Evolutionary conservation across 2,329 filamentous ascomycete species (phyloP).

Genomic region (Didymella pinodella): DNA sequence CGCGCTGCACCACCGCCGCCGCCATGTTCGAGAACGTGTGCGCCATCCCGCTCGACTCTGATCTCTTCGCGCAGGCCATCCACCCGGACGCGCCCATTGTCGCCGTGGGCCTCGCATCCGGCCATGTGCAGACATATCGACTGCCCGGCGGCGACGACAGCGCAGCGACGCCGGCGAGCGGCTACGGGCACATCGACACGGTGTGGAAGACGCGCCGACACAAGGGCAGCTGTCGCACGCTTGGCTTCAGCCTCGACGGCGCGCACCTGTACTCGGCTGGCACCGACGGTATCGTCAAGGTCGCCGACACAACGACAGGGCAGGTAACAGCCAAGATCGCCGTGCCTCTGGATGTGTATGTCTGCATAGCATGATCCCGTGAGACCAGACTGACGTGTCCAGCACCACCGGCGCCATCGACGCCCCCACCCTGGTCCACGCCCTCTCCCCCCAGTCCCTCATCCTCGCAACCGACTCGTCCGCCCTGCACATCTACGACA

Average conservation of each 20-base stretch:
- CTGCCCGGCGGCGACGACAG: slow-evolving; percentile 66
- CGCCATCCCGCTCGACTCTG: slow-evolving; percentile 82
- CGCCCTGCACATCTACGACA: slow-evolving; percentile 85
- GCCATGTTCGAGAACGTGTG: slow-evolving; percentile 91
- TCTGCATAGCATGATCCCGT: background rate
- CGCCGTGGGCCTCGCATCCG: slow-evolving; percentile 82
- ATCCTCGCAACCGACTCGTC: slow-evolving; percentile 91
- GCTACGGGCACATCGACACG: slow-evolving; percentile 79
- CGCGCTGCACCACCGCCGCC: slow-evolving; percentile 10
- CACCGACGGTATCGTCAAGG: slow-evolving; percentile 70
- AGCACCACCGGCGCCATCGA: slow-evolving; percentile 64
- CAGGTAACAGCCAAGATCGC: slow-evolving; percentile 82
- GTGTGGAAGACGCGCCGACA: slow-evolving; percentile 88
- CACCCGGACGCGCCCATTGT: slow-evolving; percentile 86
- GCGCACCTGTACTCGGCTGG: slow-evolving; percentile 68
- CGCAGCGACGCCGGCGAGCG: slow-evolving; percentile 62
- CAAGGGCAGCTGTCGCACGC: slow-evolving; percentile 88
- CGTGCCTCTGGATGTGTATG: slow-evolving; percentile 65
- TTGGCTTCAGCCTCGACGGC: slow-evolving; percentile 83
- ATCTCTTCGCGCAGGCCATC: slow-evolving; percentile 87
- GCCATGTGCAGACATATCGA: slow-evolving; percentile 85
- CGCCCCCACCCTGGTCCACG: slow-evolving; percentile 80
- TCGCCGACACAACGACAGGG: slow-evolving; percentile 65
- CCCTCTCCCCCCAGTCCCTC: slow-evolving; percentile 85
- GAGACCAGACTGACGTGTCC: background rate